These are phyloP conservation scores for Lactifluus pinguis DNA, from an alignment of 768 basidiomycete species.

Conservation along the genomic window DNA sequence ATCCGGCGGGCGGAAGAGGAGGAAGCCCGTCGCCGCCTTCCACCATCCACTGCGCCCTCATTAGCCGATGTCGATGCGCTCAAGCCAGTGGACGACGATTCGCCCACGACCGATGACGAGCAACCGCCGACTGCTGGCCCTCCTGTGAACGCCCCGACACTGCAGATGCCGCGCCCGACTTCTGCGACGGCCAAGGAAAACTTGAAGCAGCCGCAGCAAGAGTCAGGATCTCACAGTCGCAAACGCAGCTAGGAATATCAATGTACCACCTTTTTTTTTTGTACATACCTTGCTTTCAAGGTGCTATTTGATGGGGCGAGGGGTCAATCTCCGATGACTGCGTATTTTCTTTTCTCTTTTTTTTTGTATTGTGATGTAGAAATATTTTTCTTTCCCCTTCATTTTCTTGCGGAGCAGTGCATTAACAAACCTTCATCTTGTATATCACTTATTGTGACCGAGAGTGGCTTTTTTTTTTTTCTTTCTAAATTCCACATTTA, in stretches of 20 bases:
- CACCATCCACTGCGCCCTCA: slow-evolving; percentile 14
- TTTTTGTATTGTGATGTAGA: neutral
- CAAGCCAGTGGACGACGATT: slow-evolving; percentile 67
- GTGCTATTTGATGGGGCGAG: neutral
- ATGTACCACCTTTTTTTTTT: neutral
- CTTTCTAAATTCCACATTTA: neutral
- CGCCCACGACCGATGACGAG: slow-evolving; percentile 16
- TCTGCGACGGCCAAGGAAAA: slow-evolving; percentile 23
- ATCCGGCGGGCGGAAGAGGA: slow-evolving; percentile 54
- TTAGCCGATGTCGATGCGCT: slow-evolving; percentile 44
- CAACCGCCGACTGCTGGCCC: slow-evolving; percentile 1
- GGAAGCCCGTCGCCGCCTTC: slow-evolving; percentile 30
- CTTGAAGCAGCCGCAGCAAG: slow-evolving; percentile 6
- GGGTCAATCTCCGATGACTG: neutral
- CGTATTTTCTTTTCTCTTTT: neutral
- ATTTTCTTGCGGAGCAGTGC: neutral
- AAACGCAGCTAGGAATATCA: slow-evolving; percentile 5
- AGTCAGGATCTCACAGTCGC: slow-evolving; percentile 5
- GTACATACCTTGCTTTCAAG: neutral
- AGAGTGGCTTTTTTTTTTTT: neutral
- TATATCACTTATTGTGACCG: neutral
- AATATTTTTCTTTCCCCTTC: neutral
- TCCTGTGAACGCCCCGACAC: slow-evolving; percentile 4
- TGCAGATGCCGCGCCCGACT: slow-evolving; percentile 14
- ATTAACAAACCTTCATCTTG: neutral